Evolutionary conservation across 2,329 filamentous ascomycete genomes (phyloP).

Genomic region (Chaetomiaceae sp.): DNA sequence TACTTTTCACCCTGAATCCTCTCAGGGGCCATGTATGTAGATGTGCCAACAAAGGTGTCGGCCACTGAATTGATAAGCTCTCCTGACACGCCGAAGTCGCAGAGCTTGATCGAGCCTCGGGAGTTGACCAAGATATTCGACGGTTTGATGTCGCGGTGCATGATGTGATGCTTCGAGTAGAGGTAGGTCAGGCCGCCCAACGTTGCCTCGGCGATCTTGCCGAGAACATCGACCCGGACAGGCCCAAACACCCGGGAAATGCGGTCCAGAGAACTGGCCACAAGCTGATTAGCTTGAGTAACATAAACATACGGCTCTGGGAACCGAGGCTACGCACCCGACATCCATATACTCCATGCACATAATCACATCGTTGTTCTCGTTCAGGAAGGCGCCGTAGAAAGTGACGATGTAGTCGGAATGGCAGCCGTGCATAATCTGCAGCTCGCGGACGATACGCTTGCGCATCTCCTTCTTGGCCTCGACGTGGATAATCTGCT

Average conservation of each 20-base stretch:
- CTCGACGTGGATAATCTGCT: slow-evolving; percentile 91
- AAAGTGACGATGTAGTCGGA: slow-evolving; percentile 96
- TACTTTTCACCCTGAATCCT: slow-evolving; percentile 96
- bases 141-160: slow-evolving; percentile 98
- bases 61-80: slow-evolving; percentile 97
- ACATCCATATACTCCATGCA: slow-evolving; percentile 99
- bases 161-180: slow-evolving; percentile 92
- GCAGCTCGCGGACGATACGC: slow-evolving; percentile 91
- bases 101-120: slow-evolving; percentile 88
- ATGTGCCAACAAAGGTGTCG: slow-evolving; percentile 96
- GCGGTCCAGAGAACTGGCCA: slow-evolving; percentile 73
- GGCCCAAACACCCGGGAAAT: slow-evolving; percentile 94
- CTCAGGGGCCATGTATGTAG: slow-evolving; percentile 98
- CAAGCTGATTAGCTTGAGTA: slow-evolving; percentile 15
- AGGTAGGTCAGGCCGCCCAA: slow-evolving; percentile 91
- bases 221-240: slow-evolving; percentile 89
- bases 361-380: slow-evolving; percentile 96
- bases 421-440: slow-evolving; percentile 98
- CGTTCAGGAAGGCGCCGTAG: slow-evolving; percentile 94
- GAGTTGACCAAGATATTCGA: slow-evolving; percentile 98
- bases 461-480: slow-evolving; percentile 96
- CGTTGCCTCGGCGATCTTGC: slow-evolving; percentile 95
- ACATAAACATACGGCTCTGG: not conserved
- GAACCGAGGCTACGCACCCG: slow-evolving; percentile 60
- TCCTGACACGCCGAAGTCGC: slow-evolving; percentile 97